Evolutionary conservation across 768 basidiomycete genomes (phyloP), one percentile per base, ranked within the genome.

Genomic region (Rhodotorula babjevae): DNA sequence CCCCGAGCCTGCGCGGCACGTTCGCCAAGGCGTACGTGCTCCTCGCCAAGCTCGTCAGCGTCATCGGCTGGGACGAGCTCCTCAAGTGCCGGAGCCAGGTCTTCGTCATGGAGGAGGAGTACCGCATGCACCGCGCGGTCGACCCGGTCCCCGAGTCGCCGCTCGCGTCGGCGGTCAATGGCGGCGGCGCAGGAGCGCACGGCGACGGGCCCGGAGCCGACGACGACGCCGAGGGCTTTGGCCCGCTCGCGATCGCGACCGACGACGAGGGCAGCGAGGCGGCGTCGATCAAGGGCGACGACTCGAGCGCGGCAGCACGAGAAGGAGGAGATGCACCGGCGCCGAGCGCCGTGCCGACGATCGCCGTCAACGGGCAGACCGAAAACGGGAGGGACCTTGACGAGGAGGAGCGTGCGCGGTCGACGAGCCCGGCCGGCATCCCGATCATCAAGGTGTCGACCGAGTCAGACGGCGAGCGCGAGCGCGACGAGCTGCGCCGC

Each of bases 61-160:
- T 92, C 74, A 93, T 99, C 76, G 96, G 96, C 0, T 99, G 96
- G 96, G 96, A 99, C 82, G 96, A 98, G 83, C 86, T 98, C 6
- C 85, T 99, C 68, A 93, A 93, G 84, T 90, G 91, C 23, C 88
- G 96, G 85, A 93, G 91, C 81, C 82, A 84, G 50, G 96, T 99
- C 23, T 98, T 99, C 81, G 96, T 99, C 53, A 99, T 99, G 96
- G 96, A 98, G 80, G 95, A 99, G 80, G 96, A 99, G 80, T 99
- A 99, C 80, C 86, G 96, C 50, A 90, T 91, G 88, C 95, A 97
- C 83, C 97, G 97, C 80, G 89, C 90, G 42, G 83, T 89, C n/a
- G 80, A 82, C 60, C 62, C 62, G 18, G 40, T 68, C 3, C 53
- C 71, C 31, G 67, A 69, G 46, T 56, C 55, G 40, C 68, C 65